Conservation (phyloP, 108 stramenopile genomes). For the Nitzschia palea region DNA sequence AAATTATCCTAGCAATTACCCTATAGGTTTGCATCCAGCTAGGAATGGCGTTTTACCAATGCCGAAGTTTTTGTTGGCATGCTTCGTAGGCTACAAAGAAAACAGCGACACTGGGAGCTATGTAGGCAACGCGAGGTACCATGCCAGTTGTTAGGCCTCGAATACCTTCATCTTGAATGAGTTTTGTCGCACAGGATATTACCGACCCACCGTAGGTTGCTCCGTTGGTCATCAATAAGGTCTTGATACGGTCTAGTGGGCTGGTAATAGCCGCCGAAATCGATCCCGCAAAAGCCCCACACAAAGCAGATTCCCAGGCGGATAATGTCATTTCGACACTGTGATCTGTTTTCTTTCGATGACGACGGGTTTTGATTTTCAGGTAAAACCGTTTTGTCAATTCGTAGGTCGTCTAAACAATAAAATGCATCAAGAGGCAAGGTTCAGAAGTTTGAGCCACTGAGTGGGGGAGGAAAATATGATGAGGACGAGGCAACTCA, state of each 20-base stretch:
- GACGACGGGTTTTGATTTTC: conserved; percentile 21
- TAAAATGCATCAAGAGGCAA: too few relatives aligned
- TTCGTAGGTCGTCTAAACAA: conserved; percentile 72
- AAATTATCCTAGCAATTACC: too few relatives aligned
- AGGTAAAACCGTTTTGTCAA: conserved; percentile 60
- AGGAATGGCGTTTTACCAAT: too few relatives aligned
- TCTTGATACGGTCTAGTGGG: conserved; percentile 80
- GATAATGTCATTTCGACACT: conserved; percentile 38
- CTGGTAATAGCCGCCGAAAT: conserved; percentile 76
- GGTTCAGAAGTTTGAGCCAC: too few relatives aligned
- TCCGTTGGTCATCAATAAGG: conserved; percentile 77
- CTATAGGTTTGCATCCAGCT: too few relatives aligned
- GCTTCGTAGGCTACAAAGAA: conserved; percentile 85
- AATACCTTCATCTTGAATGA: conserved; percentile 63
- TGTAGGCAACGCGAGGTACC: conserved; percentile 71
- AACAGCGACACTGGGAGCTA: conserved; percentile 81
- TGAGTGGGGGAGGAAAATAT: not conserved
- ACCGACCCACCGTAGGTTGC: conserved; percentile 62
- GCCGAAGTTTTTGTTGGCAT: conserved; percentile 44
- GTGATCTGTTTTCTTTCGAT: not conserved
- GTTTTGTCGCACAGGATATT: conserved; percentile 51
- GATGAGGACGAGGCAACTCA: not conserved
- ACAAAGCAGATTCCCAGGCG: conserved; percentile 64
- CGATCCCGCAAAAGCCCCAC: conserved; percentile 76
- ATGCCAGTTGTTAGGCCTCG: conserved; percentile 60